Conservation (phyloP, 805 yeast species). For the Millerozyma acaciae region DNA sequence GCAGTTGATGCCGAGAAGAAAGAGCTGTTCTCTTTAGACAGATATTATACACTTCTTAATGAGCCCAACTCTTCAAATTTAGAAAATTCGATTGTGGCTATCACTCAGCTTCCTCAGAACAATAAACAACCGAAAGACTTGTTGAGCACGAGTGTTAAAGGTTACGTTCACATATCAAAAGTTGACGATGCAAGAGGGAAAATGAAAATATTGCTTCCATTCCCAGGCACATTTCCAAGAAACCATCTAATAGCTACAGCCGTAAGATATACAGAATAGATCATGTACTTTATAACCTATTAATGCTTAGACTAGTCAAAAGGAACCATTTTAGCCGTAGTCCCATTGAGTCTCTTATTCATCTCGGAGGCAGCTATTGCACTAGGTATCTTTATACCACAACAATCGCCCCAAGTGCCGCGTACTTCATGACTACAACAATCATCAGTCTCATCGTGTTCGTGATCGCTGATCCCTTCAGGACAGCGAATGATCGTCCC, state of each 20-base stretch:
- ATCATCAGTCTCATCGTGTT: constrained; percentile 21
- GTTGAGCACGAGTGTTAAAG: constrained; percentile 61
- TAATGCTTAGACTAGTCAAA: constrained; percentile 48
- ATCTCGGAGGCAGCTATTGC: constrained; percentile 84
- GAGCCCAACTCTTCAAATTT: constrained; percentile 52
- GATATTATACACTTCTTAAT: constrained; percentile 29
- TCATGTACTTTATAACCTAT: constrained; percentile 1
- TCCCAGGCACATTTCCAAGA: constrained; percentile 81
- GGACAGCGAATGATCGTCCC: constrained; percentile 71
- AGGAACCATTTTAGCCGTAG: constrained; percentile 46
- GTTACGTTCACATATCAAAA: constrained; percentile 69
- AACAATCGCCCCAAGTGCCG: constrained; percentile 92
- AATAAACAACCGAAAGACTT: constrained; percentile 45
- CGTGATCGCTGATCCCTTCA: constrained; percentile 49
- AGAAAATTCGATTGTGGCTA: constrained; percentile 75
- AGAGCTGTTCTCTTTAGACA: constrained; percentile 28
- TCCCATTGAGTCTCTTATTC: constrained; percentile 24
- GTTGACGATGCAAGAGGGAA: constrained; percentile 73
- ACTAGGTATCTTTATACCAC: constrained; percentile 95
- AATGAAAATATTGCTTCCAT: constrained; percentile 73
- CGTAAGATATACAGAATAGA: constrained; percentile 76
- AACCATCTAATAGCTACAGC: constrained; percentile 71
- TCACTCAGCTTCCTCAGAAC: constrained; percentile 34
- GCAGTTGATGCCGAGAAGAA: constrained; percentile 16
- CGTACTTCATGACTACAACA: constrained; percentile 15